Conservation (phyloP, 345 rosid species). For the Tarenaya hassleriana region DNA sequence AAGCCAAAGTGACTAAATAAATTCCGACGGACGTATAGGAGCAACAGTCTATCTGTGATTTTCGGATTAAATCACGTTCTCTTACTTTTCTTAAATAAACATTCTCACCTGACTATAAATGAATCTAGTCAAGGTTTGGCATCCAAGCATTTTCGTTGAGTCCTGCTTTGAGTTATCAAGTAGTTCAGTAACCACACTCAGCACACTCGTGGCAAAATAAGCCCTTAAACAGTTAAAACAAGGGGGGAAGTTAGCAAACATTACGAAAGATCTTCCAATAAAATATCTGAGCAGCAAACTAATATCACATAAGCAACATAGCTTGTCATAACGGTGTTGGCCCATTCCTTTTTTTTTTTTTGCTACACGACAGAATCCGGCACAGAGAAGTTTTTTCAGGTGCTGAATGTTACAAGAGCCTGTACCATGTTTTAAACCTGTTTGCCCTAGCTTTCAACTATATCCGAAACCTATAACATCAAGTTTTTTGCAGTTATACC, state of each 20-base stretch:
- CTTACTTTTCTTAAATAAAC: too few species aligned
- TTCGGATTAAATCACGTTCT: background rate
- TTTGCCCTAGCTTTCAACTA: too few species aligned
- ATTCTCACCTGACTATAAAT: conserved; percentile 69
- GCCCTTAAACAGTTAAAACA: conserved; percentile 43
- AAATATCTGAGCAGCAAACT: background rate
- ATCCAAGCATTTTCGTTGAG: conserved; percentile 59
- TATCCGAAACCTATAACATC: too few species aligned
- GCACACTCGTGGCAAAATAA: conserved; percentile 72
- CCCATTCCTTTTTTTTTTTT: too few species aligned
- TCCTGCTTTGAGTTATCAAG: conserved; percentile 71
- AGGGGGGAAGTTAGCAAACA: conserved; percentile 3
- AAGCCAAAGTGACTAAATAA: background rate
- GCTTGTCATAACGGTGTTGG: too few species aligned
- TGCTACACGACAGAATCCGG: too few species aligned
- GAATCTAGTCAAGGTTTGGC: conserved; percentile 77
- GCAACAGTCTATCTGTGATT: too few species aligned
- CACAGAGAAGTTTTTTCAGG: too few species aligned
- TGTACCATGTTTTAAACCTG: too few species aligned
- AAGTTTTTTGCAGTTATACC: too few species aligned
- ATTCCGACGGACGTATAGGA: background rate
- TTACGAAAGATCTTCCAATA: background rate
- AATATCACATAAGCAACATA: background rate
- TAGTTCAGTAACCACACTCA: conserved; percentile 68
- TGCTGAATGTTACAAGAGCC: too few species aligned